Base-by-base conservation (phyloP, 78 protist genomes). In the Dictyostelium brefeldianum region DNA sequence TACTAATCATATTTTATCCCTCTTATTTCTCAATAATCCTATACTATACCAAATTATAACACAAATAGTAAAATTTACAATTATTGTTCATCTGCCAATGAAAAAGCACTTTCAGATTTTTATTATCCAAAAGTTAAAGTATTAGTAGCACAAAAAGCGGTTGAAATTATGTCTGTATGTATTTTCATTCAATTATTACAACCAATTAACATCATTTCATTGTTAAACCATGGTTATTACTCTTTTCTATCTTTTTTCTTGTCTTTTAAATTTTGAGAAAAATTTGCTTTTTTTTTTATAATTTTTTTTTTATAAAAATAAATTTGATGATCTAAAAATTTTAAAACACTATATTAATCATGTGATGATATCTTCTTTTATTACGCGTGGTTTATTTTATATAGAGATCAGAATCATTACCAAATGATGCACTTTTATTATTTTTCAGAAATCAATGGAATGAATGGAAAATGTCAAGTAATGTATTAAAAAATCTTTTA, bases 361-460 rank as follows among this genome's bases (percentile, higher is more conserved):
- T n/a, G n/a, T n/a, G n/a, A n/a, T n/a, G n/a, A n/a, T 51, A n/a
- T 75, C 36, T 11, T 14, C 14, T 11, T 9, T 11, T 29, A 7
- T 22, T 25, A 9, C 5, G 51, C n/a, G 8, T 50, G 0, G 15
- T 46, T 56, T 56, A 11, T 4, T 56, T 20, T 25, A 53, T n/a
- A 8, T 31, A 87, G 93, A 78, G 84, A 71, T 80, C 85, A 22
- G 84, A 74, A 14, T n/a, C 69, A 59, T 51, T 71, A 20, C 62
- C 90, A 48, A 80, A 92, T 56, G 81, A 92, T 70, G 75, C 85
- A 3, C 51, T 92, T 6, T 67, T 92, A 27, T 62, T 81, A 43
- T 92, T 71, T 25, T 92, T 92, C 22, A 84, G 90, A 84, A 81
- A 92, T 51, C 83, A 83, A 47, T 92, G 95, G 95, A 84, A 92